phyloP scores from a whole-genome alignment of 495 filamentous ascomycete species.

The Oleoguttula mirabilis region DNA sequence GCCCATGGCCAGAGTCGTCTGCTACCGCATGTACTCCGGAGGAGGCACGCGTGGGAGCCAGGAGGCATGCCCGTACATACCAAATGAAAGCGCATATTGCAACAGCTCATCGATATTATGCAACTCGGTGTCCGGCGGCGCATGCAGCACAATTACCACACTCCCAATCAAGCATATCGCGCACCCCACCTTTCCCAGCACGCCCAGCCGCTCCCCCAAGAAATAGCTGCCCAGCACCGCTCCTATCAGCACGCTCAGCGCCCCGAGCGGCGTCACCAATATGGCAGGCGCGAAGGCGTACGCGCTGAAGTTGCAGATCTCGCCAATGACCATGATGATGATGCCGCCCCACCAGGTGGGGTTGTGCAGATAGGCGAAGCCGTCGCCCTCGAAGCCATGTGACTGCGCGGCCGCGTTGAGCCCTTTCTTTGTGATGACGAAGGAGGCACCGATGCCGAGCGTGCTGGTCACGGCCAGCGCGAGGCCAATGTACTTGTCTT shows the following conservation, averaged over 20 bases:
- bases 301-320: conserved; percentile 91
- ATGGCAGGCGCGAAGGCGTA: conserved; percentile 98
- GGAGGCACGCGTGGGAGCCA: too few relatives aligned
- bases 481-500: conserved; percentile 74
- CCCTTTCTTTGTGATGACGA: conserved; percentile 45
- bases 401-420: conserved; percentile 77
- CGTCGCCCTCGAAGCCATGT: conserved; percentile 94
- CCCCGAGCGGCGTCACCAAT: conserved; percentile 86
- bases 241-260: conserved; percentile 84
- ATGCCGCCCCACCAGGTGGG: conserved; percentile 95
- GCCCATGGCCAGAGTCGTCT: too few relatives aligned
- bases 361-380: conserved; percentile 82
- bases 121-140: conserved; percentile 85
- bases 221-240: conserved; percentile 92
- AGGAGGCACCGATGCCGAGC: conserved; percentile 63
- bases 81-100: conserved; percentile 76
- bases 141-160: conserved; percentile 94
- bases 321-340: conserved; percentile 67
- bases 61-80: too few relatives aligned
- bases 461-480: conserved; percentile 81
- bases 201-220: conserved; percentile 75
- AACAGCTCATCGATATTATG: conserved; percentile 79
- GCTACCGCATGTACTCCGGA: too few relatives aligned
- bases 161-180: conserved; percentile 93
- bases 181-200: conserved; percentile 84